These are phyloP conservation scores for Xylaria sp. DNA, from an alignment of 2,329 filamentous ascomycete genomes.

Conservation along the genomic window DNA sequence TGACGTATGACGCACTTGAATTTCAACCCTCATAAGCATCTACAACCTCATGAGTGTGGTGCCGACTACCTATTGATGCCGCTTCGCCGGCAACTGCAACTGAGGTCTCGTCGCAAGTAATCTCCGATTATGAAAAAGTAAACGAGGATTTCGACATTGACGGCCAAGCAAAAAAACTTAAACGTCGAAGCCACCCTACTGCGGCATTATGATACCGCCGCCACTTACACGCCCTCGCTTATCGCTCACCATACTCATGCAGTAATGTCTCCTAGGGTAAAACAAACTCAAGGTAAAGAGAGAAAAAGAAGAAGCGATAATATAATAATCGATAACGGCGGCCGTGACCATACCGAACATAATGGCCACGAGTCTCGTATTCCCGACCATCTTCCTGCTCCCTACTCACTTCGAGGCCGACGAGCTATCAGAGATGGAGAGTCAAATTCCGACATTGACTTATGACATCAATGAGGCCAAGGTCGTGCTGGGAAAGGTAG, in stretches of 20 bases:
- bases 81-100: neutral
- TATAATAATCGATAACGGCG: neutral
- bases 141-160: neutral
- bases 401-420: constrained; percentile 73
- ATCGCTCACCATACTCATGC: neutral
- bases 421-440: constrained; percentile 72
- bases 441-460: constrained; percentile 73
- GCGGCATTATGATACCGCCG: no score
- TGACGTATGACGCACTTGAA: neutral
- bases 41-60: neutral
- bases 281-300: neutral
- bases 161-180: neutral
- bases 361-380: constrained; percentile 49
- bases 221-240: neutral
- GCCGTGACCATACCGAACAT: neutral
- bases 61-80: neutral
- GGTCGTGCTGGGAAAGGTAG: constrained; percentile 79
- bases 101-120: neutral
- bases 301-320: neutral
- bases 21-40: neutral
- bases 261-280: constrained; percentile 8
- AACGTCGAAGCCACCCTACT: neutral
- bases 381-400: constrained; percentile 79
- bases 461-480: constrained; percentile 77
- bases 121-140: neutral